Conservation (phyloP, 2,329 filamentous ascomycete genomes). For the Apiospora kogelbergensis region DNA sequence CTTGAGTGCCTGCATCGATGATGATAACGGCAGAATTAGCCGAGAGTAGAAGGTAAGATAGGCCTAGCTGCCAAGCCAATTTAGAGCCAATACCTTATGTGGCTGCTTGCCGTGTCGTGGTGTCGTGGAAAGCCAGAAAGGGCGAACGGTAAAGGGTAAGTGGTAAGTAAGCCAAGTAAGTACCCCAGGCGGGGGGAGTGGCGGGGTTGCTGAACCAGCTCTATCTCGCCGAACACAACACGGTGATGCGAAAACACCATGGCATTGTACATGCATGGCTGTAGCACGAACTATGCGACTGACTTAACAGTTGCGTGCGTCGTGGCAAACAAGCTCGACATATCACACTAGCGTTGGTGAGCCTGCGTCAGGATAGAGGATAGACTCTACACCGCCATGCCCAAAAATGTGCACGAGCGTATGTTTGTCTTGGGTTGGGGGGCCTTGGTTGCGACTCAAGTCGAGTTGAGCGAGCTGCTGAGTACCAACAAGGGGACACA, state of each 20-base stretch:
- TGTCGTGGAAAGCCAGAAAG: not conserved
- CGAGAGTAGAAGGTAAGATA: conserved; percentile 25
- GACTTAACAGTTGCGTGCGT: not conserved
- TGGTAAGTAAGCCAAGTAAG: no score
- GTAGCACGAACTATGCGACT: no score
- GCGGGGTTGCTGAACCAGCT: no score
- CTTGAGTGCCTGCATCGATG: not conserved
- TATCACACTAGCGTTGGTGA: not conserved
- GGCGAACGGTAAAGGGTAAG: no score
- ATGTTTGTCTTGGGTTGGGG: no score
- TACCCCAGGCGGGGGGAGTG: no score
- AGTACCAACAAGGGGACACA: not conserved
- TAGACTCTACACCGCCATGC: not conserved
- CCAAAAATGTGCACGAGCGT: not conserved
- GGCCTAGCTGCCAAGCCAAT: not conserved
- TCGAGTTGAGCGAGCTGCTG: not conserved
- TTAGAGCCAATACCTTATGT: not conserved
- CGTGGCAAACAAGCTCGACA: not conserved
- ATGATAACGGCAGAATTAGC: conserved; percentile 18
- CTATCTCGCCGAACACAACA: no score
- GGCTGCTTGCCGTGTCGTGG: not conserved
- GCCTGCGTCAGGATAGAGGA: not conserved
- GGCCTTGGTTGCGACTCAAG: not conserved
- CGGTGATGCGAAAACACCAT: no score
- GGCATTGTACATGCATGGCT: no score